Base-by-base conservation (phyloP, 495 filamentous ascomycete genomes). In the Oidiodendron maius region DNA sequence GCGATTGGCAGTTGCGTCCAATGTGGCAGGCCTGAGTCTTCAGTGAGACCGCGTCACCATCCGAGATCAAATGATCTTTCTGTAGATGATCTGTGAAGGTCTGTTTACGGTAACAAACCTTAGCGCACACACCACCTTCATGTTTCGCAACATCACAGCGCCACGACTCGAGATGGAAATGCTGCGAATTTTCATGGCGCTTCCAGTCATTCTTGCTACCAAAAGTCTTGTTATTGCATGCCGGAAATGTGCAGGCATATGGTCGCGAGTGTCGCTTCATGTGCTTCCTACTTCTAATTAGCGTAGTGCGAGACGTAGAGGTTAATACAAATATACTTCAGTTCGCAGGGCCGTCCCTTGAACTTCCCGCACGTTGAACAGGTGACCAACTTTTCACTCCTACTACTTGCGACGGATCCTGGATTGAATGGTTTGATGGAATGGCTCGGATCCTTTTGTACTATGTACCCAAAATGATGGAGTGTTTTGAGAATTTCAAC, bases 191-290 rank as follows among this genome's bases (percentile, higher is more conserved):
- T 56, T 97, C 91, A 61, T 97, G 91, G 6, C 93, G 83, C 64
- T 96, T 96, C 93, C 91, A 96, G 66, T 96, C 91, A 37, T 88
- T 88, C 61, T 96, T 96, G 69, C 86, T 90, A 28, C 93, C 91
- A 55, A 96, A 95, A 2, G 65, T 75, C 53, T 89, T 93, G 40
- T 70, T 67, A 59, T 93, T 96, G 16, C 15, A 18, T 13, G 68
- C 68, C 9, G 71, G 61, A 40, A 81, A 89, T 6, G 91, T 96
- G 66, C 91, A 96, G 36, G 84, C 87, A 57, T 93, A 97, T 0
- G 91, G 93, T 45, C 83, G 81, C 20, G 81, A 75, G 62, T 96
- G 93, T 8, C 93, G 83, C 57, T 90, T 94, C 63, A 80, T 71
- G 61, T 96, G 91, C 65, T 96, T 97, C 47, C 88, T 93, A 28